These are phyloP conservation scores for Takakia lepidozioides DNA, from an alignment of 225 moss, liverwort and hornwort species.

Conservation along the genomic window DNA sequence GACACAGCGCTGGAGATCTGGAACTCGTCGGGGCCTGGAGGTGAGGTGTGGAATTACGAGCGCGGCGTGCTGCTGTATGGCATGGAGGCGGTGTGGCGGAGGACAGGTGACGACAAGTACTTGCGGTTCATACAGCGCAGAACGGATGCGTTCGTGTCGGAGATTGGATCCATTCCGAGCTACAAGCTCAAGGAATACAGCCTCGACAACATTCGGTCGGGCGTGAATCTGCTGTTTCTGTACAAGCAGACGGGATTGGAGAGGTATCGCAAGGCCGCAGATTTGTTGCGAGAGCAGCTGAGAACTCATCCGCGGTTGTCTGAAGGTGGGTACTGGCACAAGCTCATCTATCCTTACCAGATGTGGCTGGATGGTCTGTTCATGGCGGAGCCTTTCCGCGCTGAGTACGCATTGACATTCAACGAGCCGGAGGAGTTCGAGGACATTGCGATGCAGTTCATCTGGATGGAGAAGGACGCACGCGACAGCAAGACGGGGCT, in stretches of 20 bases:
- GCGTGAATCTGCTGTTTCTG: constrained; percentile 33
- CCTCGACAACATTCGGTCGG: constrained; percentile 61
- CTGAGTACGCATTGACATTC: constrained; percentile 33
- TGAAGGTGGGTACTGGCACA: constrained; percentile 75
- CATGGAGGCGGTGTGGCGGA: constrained; percentile 36
- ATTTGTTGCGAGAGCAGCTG: constrained; percentile 37
- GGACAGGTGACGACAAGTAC: constrained; percentile 25
- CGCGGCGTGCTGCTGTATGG: constrained; percentile 54
- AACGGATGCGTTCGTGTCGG: constrained; percentile 39
- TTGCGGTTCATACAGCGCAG: constrained; percentile 44
- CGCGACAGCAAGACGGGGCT: constrained; percentile 45
- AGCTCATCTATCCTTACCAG: constrained; percentile 48
- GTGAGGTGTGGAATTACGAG: constrained; percentile 59
- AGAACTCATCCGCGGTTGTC: constrained; percentile 39
- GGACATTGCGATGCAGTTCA: constrained; percentile 62
- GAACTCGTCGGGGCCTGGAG: constrained; percentile 42
- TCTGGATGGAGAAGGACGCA: constrained; percentile 37
- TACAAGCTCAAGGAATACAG: constrained; percentile 42
- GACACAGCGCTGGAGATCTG: constrained; percentile 40
- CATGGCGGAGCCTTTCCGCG: constrained; percentile 73
- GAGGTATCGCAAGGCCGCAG: constrained; percentile 52
- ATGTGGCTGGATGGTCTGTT: constrained; percentile 80
- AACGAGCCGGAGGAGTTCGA: constrained; percentile 6
- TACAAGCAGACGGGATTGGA: constrained; percentile 17
- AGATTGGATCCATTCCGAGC: constrained; percentile 38